These are phyloP conservation scores for Entrophospora sp. DNA, from an alignment of 192 early-diverging fungal genomes.

Conservation along the genomic window DNA sequence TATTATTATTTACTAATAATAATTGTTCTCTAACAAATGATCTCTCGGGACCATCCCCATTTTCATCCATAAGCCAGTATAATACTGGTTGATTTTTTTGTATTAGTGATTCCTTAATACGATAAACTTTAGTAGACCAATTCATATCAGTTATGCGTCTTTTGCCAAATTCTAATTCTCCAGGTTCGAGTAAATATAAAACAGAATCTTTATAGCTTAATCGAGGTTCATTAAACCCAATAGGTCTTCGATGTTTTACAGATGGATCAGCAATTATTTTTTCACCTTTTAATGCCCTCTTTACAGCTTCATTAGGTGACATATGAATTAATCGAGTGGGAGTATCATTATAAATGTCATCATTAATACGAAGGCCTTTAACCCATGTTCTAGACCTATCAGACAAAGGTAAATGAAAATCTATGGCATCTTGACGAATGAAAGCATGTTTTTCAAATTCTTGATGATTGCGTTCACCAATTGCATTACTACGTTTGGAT, in stretches of 20 bases:
- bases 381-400: neutral
- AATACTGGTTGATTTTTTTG: neutral
- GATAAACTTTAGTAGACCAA: neutral
- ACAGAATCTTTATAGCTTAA: too few relatives aligned
- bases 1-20: too few relatives aligned
- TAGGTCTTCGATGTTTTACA: slow-evolving; percentile 3
- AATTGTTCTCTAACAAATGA: neutral
- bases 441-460: slow-evolving; percentile 8
- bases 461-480: neutral
- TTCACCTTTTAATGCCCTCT: neutral
- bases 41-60: neutral
- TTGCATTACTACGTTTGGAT: neutral
- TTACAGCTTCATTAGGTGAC: slow-evolving; percentile 5
- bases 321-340: neutral
- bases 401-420: slow-evolving; percentile 4
- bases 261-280: neutral
- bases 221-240: neutral
- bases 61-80: neutral
- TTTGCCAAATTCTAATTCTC: neutral
- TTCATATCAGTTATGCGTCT: neutral
- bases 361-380: neutral
- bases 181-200: too few relatives aligned
- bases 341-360: slow-evolving; percentile 4
- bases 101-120: neutral
- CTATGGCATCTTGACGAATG: neutral